Conservation (phyloP, 805 yeast genomes). For the Candida incommunis region DNA sequence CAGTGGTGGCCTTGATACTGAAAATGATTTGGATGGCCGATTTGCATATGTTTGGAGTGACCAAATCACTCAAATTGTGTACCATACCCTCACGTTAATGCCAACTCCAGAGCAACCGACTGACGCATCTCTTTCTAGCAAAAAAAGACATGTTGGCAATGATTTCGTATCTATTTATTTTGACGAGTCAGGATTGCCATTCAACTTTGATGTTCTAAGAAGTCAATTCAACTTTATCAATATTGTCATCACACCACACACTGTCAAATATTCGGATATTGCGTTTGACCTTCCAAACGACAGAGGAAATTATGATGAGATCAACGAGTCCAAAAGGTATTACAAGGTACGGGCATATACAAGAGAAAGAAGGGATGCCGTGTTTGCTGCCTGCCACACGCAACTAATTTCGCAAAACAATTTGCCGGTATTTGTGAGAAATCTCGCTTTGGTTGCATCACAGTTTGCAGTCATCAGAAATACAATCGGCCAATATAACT, state of each 20-base stretch:
- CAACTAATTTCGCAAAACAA: constrained; percentile 50
- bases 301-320: neutral
- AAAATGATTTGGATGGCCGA: constrained; percentile 58
- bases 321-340: constrained; percentile 10
- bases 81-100: constrained; percentile 76
- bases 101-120: constrained; percentile 28
- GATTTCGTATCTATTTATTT: constrained; percentile 68
- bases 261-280: constrained; percentile 13
- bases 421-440: constrained; percentile 51
- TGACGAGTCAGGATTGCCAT: constrained; percentile 57
- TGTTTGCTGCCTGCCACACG: constrained; percentile 62
- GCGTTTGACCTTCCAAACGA: neutral
- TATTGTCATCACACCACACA: constrained; percentile 59
- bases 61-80: constrained; percentile 55
- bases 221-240: constrained; percentile 76
- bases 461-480: constrained; percentile 72
- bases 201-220: constrained; percentile 54
- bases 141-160: constrained; percentile 80
- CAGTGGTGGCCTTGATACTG: constrained; percentile 71
- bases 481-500: constrained; percentile 36
- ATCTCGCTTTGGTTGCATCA: constrained; percentile 48
- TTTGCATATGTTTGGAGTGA: constrained; percentile 62
- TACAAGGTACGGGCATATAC: constrained; percentile 54
- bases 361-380: constrained; percentile 58
- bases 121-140: constrained; percentile 35